Percentiles rank a stretch among this genome's conserved stretches.
Conservation (phyloP, 192 early-diverging fungal species). For the Mortierella antarctica region DNA sequence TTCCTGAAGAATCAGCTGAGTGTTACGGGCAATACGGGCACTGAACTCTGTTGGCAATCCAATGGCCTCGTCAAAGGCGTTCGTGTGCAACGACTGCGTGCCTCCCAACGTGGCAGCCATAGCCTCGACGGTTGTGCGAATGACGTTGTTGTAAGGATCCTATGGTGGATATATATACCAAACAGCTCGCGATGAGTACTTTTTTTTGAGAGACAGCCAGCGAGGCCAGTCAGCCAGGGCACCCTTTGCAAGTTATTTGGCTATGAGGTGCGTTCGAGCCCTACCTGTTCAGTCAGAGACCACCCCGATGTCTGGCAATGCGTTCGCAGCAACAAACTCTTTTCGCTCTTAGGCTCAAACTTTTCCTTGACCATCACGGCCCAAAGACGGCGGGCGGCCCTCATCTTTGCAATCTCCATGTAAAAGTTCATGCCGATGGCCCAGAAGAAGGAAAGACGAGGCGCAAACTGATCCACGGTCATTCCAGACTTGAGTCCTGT, state of each 20-base stretch:
- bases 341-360: constrained; percentile 82
- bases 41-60: constrained; percentile 87
- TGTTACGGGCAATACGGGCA: constrained; percentile 91
- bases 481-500: constrained; percentile 84
- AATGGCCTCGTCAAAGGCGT: constrained; percentile 91
- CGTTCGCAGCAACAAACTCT: constrained; percentile 85
- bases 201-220: background rate
- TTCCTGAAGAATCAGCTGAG: constrained; percentile 89
- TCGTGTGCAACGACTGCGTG: constrained; percentile 94
- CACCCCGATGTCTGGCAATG: constrained; percentile 94
- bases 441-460: constrained; percentile 93
- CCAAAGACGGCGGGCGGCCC: constrained; percentile 89
- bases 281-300: constrained; percentile 88
- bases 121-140: constrained; percentile 89
- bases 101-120: constrained; percentile 93
- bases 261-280: background rate
- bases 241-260: background rate
- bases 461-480: constrained; percentile 90
- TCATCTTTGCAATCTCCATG: constrained; percentile 95
- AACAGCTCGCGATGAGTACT: background rate
- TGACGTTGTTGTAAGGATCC: constrained; percentile 93
- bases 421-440: constrained; percentile 96
- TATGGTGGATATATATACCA: constrained; percentile 3
- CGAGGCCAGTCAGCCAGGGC: background rate
- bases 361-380: constrained; percentile 83